phyloP scores from a whole-genome alignment of 208 protist species.

The Leishmania amazonensis region DNA sequence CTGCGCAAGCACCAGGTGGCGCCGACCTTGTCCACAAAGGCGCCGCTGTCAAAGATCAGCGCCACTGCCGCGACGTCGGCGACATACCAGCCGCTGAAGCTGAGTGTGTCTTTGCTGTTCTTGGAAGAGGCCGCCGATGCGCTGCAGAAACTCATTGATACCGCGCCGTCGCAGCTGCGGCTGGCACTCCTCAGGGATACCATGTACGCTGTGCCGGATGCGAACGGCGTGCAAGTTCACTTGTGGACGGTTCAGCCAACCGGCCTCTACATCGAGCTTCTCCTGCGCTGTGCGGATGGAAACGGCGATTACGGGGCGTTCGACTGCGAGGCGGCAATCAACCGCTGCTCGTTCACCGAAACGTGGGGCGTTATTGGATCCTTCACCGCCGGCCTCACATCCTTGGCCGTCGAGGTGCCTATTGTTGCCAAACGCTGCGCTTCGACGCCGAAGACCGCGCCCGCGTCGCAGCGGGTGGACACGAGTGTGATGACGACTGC shows the following conservation, averaged over 20 bases:
- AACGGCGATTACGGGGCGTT: neutral
- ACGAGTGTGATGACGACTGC: neutral
- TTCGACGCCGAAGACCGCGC: neutral
- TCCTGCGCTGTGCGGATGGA: neutral
- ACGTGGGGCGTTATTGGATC: conserved; percentile 11
- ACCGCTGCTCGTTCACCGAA: conserved; percentile 1
- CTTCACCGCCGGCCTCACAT: neutral
- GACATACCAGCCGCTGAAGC: neutral
- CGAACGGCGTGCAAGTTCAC: conserved; percentile 4
- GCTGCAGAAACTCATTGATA: conserved; percentile 13
- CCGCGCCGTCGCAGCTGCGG: conserved; percentile 2
- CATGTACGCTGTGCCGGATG: conserved; percentile 3
- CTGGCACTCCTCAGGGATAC: conserved; percentile 5
- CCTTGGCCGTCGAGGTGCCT: neutral
- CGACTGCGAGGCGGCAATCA: neutral
- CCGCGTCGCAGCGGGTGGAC: neutral
- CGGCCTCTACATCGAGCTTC: conserved; percentile 9
- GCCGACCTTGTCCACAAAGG: neutral
- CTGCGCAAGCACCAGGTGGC: neutral
- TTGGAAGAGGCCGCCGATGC: neutral
- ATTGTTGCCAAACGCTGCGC: neutral
- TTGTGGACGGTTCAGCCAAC: neutral
- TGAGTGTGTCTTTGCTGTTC: conserved; percentile 2
- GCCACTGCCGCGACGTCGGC: neutral
- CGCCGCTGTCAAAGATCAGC: neutral